Evolutionary conservation across 208 protist genomes (phyloP).

Genomic region (Acanthamoeba rhysodes): DNA sequence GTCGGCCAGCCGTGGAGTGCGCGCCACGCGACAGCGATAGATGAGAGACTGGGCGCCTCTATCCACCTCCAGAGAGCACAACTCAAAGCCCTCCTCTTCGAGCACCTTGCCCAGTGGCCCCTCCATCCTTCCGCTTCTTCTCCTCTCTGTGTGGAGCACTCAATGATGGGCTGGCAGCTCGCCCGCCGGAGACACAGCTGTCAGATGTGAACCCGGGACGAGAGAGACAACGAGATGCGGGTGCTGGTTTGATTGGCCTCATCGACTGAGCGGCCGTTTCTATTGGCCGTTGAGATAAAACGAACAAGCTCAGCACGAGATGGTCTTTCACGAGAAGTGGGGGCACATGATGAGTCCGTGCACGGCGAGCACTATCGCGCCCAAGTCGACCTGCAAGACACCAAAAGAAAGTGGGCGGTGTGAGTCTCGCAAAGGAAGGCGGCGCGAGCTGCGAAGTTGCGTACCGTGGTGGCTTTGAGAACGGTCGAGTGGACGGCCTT

Average conservation of each 20-base stretch:
- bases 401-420: not conserved
- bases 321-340: not conserved
- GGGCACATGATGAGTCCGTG: not conserved
- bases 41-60: not conserved
- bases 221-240: no score
- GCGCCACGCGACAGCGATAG: conserved; percentile 2
- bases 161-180: no score
- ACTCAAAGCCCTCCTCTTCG: conserved; percentile 27
- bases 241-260: no score
- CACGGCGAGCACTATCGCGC: conserved; percentile 28
- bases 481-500: conserved; percentile 64
- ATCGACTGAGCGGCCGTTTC: no score
- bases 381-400: conserved; percentile 27
- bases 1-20: not conserved
- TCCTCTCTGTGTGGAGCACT: no score
- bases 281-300: no score
- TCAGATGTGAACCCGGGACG: no score
- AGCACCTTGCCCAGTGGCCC: not conserved
- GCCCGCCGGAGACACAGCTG: no score
- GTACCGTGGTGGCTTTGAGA: conserved; percentile 32
- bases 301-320: no score
- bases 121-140: not conserved
- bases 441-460: no score
- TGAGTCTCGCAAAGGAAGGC: not conserved
- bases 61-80: not conserved